These are phyloP conservation scores for Stenogyne calaminthoides DNA, from an alignment of 305 asterid genomes.

Conservation along the genomic window DNA sequence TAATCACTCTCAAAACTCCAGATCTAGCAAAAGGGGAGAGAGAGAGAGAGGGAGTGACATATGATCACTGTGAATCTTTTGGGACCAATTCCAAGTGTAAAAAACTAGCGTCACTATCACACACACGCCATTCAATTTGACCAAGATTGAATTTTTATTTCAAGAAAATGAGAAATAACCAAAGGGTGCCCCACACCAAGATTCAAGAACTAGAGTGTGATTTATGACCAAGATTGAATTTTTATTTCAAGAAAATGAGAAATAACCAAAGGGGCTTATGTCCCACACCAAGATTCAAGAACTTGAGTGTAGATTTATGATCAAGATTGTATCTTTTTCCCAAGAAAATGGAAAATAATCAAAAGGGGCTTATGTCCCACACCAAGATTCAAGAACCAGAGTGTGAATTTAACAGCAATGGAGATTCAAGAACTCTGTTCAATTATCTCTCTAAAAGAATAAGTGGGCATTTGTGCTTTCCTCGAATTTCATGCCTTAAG, in stretches of 20 bases:
- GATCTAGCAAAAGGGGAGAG: conserved; percentile 38
- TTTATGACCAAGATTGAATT: too few species aligned
- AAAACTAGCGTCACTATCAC: conserved; percentile 55
- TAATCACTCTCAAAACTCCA: conserved; percentile 32
- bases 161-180: conserved; percentile 15
- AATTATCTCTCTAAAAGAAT: conserved; percentile 3
- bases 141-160: conserved; percentile 23
- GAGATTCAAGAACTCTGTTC: background rate
- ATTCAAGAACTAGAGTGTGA: too few species aligned
- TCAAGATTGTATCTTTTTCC: conserved; percentile 22
- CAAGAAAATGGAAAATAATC: too few species aligned
- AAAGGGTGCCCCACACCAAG: too few species aligned
- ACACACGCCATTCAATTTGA: conserved; percentile 38
- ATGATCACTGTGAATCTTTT: conserved; percentile 33
- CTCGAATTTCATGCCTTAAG: conserved; percentile 27
- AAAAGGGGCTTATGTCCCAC: conserved; percentile 1
- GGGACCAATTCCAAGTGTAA: conserved; percentile 34
- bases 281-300: conserved; percentile 25
- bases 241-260: too few species aligned
- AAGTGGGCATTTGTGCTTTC: conserved; percentile 30
- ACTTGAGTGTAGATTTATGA: conserved; percentile 37
- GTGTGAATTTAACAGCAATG: conserved; percentile 24
- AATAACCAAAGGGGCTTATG: conserved; percentile 9
- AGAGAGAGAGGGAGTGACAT: conserved; percentile 30
- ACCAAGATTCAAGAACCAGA: conserved; percentile 26